Evolutionary conservation across 805 yeast genomes (phyloP).

Genomic region (Ogataea populi-albae): DNA sequence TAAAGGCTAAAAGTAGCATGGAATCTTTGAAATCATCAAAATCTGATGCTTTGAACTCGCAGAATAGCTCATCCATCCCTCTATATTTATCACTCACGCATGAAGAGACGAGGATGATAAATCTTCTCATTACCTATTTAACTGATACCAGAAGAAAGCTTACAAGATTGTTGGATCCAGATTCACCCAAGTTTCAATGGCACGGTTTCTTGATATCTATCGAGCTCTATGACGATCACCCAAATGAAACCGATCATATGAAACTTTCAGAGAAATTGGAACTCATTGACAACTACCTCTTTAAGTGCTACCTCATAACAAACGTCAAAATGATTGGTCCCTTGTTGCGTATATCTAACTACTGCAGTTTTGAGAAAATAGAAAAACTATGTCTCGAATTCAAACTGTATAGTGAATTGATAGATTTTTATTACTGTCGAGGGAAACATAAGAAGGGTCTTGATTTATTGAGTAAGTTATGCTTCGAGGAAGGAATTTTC

Average conservation of each 20-base stretch:
- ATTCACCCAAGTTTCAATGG: slow-evolving; percentile 39
- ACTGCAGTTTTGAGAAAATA: slow-evolving; percentile 66
- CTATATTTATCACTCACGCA: slow-evolving; percentile 17
- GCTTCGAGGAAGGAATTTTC: slow-evolving; percentile 25
- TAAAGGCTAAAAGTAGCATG: slow-evolving; percentile 5
- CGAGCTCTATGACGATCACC: slow-evolving; percentile 33
- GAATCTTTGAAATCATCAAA: slow-evolving; percentile 8
- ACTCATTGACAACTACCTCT: slow-evolving; percentile 73
- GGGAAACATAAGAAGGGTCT: slow-evolving; percentile 65
- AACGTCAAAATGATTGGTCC: slow-evolving; percentile 79
- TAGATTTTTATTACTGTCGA: slow-evolving; percentile 73
- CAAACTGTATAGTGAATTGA: slow-evolving; percentile 59
- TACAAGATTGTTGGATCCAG: slow-evolving; percentile 38
- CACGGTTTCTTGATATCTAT: slow-evolving; percentile 43
- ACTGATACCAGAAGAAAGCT: slow-evolving; percentile 54
- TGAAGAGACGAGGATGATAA: slow-evolving; percentile 35
- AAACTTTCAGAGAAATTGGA: slow-evolving; percentile 38
- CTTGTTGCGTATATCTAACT: slow-evolving; percentile 69
- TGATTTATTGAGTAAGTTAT: slow-evolving; percentile 45
- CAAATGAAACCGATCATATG: slow-evolving; percentile 9
- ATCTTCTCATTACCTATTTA: slow-evolving; percentile 43
- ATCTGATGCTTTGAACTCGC: slow-evolving; percentile 1
- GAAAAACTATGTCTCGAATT: slow-evolving; percentile 47
- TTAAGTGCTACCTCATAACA: slow-evolving; percentile 67
- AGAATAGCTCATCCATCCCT: neutral